Conservation (phyloP, 164 flowering plant species). For the Chimonanthus praecox region DNA sequence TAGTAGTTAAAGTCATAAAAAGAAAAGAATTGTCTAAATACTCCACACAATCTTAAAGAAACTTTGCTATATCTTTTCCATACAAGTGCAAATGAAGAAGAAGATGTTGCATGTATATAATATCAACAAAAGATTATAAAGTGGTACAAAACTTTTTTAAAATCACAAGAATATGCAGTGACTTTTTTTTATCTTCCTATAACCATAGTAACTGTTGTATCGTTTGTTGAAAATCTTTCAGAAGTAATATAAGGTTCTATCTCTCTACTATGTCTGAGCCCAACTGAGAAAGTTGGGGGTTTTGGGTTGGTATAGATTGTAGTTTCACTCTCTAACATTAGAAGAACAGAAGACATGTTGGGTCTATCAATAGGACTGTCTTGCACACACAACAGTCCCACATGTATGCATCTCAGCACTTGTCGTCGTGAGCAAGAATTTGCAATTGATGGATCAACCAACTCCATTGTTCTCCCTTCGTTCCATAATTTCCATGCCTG, state of each 20-base stretch:
- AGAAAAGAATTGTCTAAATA: too few species aligned
- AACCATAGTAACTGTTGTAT: background rate
- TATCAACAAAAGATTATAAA: too few species aligned
- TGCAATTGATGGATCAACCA: background rate
- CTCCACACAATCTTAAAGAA: too few species aligned
- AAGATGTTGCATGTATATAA: too few species aligned
- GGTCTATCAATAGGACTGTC: constrained; percentile 7
- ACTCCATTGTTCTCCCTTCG: background rate
- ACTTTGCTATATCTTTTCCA: too few species aligned
- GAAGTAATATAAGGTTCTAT: background rate
- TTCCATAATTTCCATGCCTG: constrained; percentile 12
- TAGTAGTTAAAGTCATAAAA: too few species aligned
- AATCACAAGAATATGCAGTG: too few species aligned
- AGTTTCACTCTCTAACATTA: background rate
- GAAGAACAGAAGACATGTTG: background rate
- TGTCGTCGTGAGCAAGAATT: background rate
- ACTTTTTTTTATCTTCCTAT: background rate
- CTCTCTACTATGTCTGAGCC: background rate
- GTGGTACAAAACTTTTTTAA: too few species aligned
- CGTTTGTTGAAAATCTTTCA: background rate
- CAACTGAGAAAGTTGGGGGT: background rate
- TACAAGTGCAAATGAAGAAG: too few species aligned
- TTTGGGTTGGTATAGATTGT: background rate
- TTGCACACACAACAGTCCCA: constrained; percentile 12
- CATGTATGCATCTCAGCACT: constrained; percentile 10